Evolutionary conservation across 2,329 filamentous ascomycete species (phyloP), one percentile per base, ranked within the genome.

Genomic region (Neofusicoccum cordaticola): DNA sequence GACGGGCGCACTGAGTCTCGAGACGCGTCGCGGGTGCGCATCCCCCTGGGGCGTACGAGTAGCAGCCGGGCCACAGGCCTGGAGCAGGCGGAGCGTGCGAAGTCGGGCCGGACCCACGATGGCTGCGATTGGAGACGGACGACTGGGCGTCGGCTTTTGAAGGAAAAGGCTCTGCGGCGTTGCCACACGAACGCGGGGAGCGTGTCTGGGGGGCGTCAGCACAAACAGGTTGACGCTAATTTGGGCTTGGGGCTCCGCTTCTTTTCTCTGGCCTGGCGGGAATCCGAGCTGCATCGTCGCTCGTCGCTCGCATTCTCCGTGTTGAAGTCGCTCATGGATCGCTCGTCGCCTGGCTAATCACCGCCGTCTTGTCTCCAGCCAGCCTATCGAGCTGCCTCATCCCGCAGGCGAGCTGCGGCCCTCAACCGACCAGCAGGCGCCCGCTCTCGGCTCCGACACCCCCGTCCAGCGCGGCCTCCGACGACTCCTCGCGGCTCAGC

Each of bases 231-330:
- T 60, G 56, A 45, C 56, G 56, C 56, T 60, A 60, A 60, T 60
- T 60, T 60, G 56, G 56, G 56, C 56, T 44, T 60, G 56, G 56
- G 31, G 56, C 56, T 60, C 56, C 56, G 56, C 56, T 60, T 60
- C 56, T 60, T 48, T 60, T 60, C 56, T 35, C 56, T 58, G 56
- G 41, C n/a, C 56, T 19, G 56, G 41, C 56, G 35, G 42, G 17
- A 47, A 47, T 60, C 56, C 56, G 56, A 17, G 27, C 56, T 34
- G 41, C 56, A 44, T 44, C 42, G 15, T 47, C 51, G 52, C 22
- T 27, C 12, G 56, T 42, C 31, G 42, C 37, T 42, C 37, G 17
- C 6, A 42, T 37, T 45, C 42, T 44, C 34, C 47, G 9, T 48
- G 51, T 22, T 27, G 39, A 5, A 13, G 19, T 50, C 34, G 56